Percentiles rank a stretch among this genome's conserved stretches.
Conservation (phyloP, 257 asterid species). For the Solanum habrochaites region DNA sequence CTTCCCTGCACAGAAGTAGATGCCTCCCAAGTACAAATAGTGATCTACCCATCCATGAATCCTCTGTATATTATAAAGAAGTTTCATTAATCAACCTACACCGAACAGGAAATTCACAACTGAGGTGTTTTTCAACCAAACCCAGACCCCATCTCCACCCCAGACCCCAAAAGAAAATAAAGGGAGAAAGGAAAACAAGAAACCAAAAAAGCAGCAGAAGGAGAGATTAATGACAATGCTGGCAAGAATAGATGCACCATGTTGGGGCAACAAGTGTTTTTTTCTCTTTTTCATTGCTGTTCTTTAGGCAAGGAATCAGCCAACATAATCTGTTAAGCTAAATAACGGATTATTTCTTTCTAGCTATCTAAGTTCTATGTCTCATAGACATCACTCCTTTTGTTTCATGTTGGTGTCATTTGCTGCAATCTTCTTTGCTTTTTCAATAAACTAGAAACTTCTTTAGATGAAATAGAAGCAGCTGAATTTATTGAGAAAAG, state of each 20-base stretch:
- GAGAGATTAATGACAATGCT: not conserved
- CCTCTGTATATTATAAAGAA: slow-evolving; percentile 6
- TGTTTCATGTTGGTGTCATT: not conserved
- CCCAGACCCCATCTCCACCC: too few species aligned
- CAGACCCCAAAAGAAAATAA: not conserved
- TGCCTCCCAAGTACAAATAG: slow-evolving; percentile 30
- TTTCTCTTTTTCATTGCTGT: not conserved
- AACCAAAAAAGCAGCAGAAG: not conserved
- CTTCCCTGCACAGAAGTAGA: slow-evolving; percentile 35
- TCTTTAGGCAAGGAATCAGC: not conserved
- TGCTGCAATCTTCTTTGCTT: not conserved
- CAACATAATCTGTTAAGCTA: not conserved
- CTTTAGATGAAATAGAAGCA: not conserved
- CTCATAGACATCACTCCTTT: not conserved
- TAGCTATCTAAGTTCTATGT: not conserved
- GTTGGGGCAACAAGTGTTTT: not conserved
- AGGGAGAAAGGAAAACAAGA: not conserved
- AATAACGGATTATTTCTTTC: not conserved
- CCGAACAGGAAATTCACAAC: not conserved
- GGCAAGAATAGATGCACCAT: not conserved
- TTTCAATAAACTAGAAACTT: not conserved
- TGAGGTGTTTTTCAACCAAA: not conserved
- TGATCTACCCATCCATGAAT: slow-evolving; percentile 33
- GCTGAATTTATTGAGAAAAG: not conserved
- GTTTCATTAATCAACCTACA: not conserved